Conservation (phyloP, 2,329 filamentous ascomycete species). For the Fusarium ambrosium region DNA sequence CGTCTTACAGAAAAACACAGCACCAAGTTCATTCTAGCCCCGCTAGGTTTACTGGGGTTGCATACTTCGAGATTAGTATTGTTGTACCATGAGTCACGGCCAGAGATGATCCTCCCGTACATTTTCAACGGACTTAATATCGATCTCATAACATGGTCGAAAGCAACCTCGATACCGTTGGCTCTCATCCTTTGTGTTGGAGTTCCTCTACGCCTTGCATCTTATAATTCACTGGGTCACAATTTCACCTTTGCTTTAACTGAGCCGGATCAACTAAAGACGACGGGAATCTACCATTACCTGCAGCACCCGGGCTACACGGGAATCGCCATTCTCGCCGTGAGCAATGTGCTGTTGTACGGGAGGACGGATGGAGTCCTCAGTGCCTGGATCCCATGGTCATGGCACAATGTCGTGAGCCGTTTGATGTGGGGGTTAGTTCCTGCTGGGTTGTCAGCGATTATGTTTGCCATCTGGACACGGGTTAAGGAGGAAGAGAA, state of each 20-base stretch:
- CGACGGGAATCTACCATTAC: conserved; percentile 61
- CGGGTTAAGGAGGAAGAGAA: conserved; percentile 63
- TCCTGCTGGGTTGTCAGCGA: conserved; percentile 20
- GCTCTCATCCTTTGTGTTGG: conserved; percentile 50
- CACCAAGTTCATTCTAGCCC: conserved; percentile 38
- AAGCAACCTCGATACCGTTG: conserved; percentile 52
- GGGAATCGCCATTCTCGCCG: conserved; percentile 54
- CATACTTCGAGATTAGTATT: conserved; percentile 42
- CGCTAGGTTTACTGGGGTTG: conserved; percentile 40
- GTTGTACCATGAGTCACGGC: conserved; percentile 11
- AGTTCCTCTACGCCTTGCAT: conserved; percentile 50
- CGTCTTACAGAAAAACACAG: conserved; percentile 46
- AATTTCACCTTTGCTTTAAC: conserved; percentile 68
- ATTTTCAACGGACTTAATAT: conserved; percentile 49
- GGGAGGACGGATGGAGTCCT: conserved; percentile 54
- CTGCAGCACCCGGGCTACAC: conserved; percentile 68
- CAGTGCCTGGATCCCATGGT: conserved; percentile 55
- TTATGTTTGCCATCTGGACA: conserved; percentile 45
- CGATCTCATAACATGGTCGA: conserved; percentile 54
- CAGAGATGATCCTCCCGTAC: background rate
- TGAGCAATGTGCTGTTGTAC: conserved; percentile 51
- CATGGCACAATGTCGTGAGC: conserved; percentile 14
- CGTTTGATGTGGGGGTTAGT: conserved; percentile 10
- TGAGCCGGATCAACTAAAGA: conserved; percentile 60
- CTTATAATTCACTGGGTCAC: conserved; percentile 61